These are phyloP conservation scores for Carex myosuroides DNA, from an alignment of 176 grass and related monocot species.

Conservation along the genomic window DNA sequence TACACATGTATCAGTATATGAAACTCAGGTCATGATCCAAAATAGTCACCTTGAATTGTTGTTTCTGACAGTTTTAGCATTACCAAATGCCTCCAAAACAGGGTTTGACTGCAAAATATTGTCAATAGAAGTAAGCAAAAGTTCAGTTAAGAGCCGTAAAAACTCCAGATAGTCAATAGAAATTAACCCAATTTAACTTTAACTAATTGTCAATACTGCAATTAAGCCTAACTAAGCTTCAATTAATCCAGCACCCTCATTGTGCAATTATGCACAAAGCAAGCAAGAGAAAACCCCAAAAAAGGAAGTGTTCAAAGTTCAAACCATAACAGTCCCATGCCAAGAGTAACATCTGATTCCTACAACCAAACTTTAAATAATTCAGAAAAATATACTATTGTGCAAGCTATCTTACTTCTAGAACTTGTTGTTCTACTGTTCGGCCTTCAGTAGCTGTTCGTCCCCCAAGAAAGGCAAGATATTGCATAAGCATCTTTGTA, in stretches of 20 bases:
- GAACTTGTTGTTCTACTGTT: constrained; percentile 97
- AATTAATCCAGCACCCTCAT: neutral
- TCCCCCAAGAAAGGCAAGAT: constrained; percentile 95
- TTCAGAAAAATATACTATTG: constrained; percentile 11
- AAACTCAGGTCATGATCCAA: neutral
- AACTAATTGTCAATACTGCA: neutral
- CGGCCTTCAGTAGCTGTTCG: constrained; percentile 90
- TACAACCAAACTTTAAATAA: neutral
- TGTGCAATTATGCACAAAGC: neutral
- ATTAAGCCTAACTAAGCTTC: neutral
- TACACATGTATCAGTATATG: constrained; percentile 20
- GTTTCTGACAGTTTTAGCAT: constrained; percentile 98
- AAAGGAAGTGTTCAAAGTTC: neutral
- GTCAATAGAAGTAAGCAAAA: constrained; percentile 7
- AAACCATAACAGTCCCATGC: neutral
- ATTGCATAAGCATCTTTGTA: constrained; percentile 99
- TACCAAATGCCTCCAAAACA: constrained; percentile 99
- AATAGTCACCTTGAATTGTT: constrained; percentile 88
- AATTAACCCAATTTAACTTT: neutral
- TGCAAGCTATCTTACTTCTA: constrained; percentile 50
- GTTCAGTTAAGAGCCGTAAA: constrained; percentile 1
- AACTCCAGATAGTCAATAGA: neutral
- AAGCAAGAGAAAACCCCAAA: neutral
- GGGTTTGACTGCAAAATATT: constrained; percentile 91
- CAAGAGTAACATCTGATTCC: neutral